These are phyloP conservation scores for Diaporthe sp. DNA, from an alignment of 2,329 filamentous ascomycete species.

Conservation along the genomic window DNA sequence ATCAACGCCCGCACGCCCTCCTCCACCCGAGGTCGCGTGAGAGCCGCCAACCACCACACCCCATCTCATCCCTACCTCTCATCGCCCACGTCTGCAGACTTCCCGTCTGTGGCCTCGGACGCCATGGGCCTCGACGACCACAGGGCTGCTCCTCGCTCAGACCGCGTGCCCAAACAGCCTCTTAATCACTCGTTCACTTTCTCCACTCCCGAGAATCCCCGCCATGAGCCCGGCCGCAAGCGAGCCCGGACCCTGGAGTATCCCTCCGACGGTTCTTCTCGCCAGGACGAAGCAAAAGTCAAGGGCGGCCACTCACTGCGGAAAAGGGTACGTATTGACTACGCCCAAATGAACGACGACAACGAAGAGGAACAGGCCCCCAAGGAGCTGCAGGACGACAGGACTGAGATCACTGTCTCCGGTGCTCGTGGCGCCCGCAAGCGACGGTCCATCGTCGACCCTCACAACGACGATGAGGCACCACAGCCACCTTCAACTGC, in stretches of 20 bases:
- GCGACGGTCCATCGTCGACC: slow-evolving; percentile 25
- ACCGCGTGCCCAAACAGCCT: slow-evolving; percentile 48
- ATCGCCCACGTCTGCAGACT: slow-evolving; percentile 26
- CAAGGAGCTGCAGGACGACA: slow-evolving; percentile 38
- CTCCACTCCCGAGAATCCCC: slow-evolving; percentile 49
- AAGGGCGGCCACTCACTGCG: slow-evolving; percentile 71
- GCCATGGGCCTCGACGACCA: slow-evolving; percentile 33
- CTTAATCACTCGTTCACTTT: slow-evolving; percentile 54
- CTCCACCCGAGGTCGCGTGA: slow-evolving; percentile 36
- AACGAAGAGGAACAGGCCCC: slow-evolving; percentile 42
- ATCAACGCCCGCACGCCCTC: slow-evolving; percentile 31
- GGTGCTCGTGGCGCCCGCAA: slow-evolving; percentile 35
- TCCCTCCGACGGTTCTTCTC: slow-evolving; percentile 49
- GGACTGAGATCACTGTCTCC: slow-evolving; percentile 32
- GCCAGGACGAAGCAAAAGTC: slow-evolving; percentile 61
- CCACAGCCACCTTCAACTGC: neutral
- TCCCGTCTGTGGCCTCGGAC: slow-evolving; percentile 14
- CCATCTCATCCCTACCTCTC: slow-evolving; percentile 33
- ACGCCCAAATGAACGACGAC: slow-evolving; percentile 67
- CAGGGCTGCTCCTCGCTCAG: slow-evolving; percentile 34
- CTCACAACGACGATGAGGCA: slow-evolving; percentile 25
- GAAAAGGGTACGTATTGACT: slow-evolving; percentile 69
- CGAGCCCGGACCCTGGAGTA: slow-evolving; percentile 58
- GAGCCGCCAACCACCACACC: slow-evolving; percentile 26
- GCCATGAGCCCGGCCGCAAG: slow-evolving; percentile 51